Percentiles rank a stretch among this genome's conserved stretches.
Evolutionary conservation across 106 monocot species (phyloP).

Genomic region (Dioscorea dumetorum): DNA sequence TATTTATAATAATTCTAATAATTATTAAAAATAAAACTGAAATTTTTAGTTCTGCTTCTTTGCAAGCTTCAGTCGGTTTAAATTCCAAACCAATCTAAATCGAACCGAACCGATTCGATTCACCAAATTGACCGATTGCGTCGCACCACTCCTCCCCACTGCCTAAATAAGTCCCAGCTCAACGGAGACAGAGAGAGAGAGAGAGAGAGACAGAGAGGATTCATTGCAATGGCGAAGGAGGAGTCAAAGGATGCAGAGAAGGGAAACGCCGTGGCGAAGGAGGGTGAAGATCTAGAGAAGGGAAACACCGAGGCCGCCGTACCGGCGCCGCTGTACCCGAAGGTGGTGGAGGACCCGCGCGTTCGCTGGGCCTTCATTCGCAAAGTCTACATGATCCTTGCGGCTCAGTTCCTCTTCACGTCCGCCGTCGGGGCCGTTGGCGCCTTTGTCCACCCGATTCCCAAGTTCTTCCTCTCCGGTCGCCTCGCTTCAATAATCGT

Average conservation of each 20-base stretch:
- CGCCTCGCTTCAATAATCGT: conserved; percentile 32
- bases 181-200: background rate
- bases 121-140: too few species aligned
- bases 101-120: too few species aligned
- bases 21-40: background rate
- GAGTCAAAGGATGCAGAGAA: background rate
- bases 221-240: background rate
- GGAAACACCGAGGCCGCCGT: background rate
- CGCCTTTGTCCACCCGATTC: conserved; percentile 42
- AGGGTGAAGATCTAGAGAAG: too few species aligned
- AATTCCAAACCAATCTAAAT: too few species aligned
- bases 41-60: too few species aligned
- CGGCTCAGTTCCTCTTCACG: conserved; percentile 54
- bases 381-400: conserved; percentile 67
- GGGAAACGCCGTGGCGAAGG: conserved; percentile 27
- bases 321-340: conserved; percentile 45
- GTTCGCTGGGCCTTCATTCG: conserved; percentile 73
- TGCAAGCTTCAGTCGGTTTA: too few species aligned
- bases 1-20: background rate
- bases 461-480: conserved; percentile 49
- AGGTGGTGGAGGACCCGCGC: conserved; percentile 57
- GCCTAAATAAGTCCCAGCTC: too few species aligned
- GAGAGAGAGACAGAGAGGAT: too few species aligned
- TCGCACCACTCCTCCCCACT: too few species aligned
- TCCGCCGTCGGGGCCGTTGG: conserved; percentile 52